Evolutionary conservation across 2,329 filamentous ascomycete species (phyloP).

Genomic region (Colletotrichum noveboracense): DNA sequence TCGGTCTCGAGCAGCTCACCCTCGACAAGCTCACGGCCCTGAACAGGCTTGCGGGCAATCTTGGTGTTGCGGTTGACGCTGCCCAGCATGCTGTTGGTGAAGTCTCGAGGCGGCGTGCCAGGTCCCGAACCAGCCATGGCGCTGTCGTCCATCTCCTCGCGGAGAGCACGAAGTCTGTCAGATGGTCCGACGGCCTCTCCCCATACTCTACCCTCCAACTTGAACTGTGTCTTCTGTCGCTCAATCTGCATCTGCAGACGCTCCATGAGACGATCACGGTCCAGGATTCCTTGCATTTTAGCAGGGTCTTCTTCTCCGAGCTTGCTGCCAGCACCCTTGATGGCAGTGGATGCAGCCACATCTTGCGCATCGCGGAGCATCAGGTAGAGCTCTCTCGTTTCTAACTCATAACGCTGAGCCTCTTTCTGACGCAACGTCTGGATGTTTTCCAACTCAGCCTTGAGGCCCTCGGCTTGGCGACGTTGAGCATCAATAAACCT

Average conservation of each 20-base stretch:
- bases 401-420: slow-evolving; percentile 91
- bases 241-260: slow-evolving; percentile 94
- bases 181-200: slow-evolving; percentile 83
- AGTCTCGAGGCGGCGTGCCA: slow-evolving; percentile 62
- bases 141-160: slow-evolving; percentile 88
- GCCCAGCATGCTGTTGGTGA: slow-evolving; percentile 77
- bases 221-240: slow-evolving; percentile 96
- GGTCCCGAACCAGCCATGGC: slow-evolving; percentile 48
- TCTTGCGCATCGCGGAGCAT: slow-evolving; percentile 99
- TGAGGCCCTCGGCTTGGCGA: slow-evolving; percentile 85
- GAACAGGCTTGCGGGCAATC: slow-evolving; percentile 60
- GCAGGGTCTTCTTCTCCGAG: slow-evolving; percentile 70
- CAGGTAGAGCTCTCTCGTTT: slow-evolving; percentile 94
- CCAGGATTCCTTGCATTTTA: slow-evolving; percentile 89
- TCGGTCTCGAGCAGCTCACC: slow-evolving; percentile 44
- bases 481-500: slow-evolving; percentile 88
- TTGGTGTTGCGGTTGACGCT: slow-evolving; percentile 69
- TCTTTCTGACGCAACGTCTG: slow-evolving; percentile 89
- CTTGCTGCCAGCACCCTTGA: slow-evolving; percentile 52
- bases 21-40: slow-evolving; percentile 46
- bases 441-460: slow-evolving; percentile 86
- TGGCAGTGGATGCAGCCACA: slow-evolving; percentile 85
- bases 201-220: slow-evolving; percentile 93
- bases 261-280: slow-evolving; percentile 91
- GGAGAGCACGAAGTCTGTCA: slow-evolving; percentile 87